Evolutionary conservation across 176 grass and related monocot genomes (phyloP), one percentile per base, ranked within the genome.

Genomic region (Chloris gayana): DNA sequence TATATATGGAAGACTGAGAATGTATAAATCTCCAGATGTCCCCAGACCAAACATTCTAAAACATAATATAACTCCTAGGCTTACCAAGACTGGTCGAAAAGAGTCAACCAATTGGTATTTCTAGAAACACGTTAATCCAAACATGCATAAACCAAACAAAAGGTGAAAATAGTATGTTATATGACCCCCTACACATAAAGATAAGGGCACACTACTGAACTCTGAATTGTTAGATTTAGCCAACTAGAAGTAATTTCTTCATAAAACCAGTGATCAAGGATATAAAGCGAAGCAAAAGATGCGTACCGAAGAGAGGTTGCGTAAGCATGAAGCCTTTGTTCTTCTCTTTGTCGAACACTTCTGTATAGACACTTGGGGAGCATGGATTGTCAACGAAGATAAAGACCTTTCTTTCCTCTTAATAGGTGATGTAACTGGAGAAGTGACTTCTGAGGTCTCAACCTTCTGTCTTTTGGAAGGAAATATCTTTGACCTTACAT

Each of bases 351-450:
- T 91, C 47, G 84, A 83, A 49, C 76, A 75, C 84, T 86, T 87
- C 70, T 91, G 92, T 56, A 84, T 46, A 78, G 83, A 85, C 53
- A 91, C 64, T 77, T 69, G 86, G 85, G 92, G 92, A 82, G 80
- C 72, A 80, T 69, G 84, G 33, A 76, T 71, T 33, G 89, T 65
- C 63, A 94, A 81, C 27, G 84, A 94, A 85, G 92, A 94, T 67
- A 94, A 79, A 38, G 92, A 94, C 73, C 81, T 82, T 87, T 91
- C 89, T 82, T 94, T 94, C 79, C 86, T 94, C 85, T 83, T 91
- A 45, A 84, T 30, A 87, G 84, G 89, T 59, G 69, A 85, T 75
- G 62, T 38, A 68, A 75, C 6, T 26, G 76, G 80, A 6, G 71
- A 71, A 42, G 80, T 76, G 70, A 78, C 58, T 91, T 94, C 86